Percentiles rank a stretch among this genome's conserved stretches.
These are phyloP conservation scores for Cinchona pubescens DNA, from an alignment of 257 asterid genomes.

Conservation along the genomic window DNA sequence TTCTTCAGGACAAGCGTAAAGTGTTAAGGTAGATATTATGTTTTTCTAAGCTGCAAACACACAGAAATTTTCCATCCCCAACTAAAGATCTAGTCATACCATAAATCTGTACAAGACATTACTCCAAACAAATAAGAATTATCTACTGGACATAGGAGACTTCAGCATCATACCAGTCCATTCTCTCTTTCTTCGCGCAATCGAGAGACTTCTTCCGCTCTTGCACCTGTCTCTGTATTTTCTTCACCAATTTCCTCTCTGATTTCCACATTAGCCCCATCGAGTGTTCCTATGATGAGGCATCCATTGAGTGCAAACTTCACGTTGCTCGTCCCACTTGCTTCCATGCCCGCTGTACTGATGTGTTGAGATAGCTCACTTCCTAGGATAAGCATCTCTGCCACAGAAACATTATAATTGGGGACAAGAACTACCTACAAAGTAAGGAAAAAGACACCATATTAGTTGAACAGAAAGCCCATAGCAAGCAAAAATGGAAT, in stretches of 20 bases:
- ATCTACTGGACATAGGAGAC: background rate
- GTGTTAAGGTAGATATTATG: background rate
- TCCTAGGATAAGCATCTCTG: conserved; percentile 97
- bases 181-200: conserved; percentile 88
- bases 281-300: conserved; percentile 93
- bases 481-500: background rate
- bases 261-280: conserved; percentile 98
- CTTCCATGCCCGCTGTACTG: conserved; percentile 99
- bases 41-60: background rate
- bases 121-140: background rate
- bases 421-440: conserved; percentile 92
- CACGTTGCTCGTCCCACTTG: conserved; percentile 99
- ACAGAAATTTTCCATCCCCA: background rate
- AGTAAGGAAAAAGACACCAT: background rate
- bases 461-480: conserved; percentile 3
- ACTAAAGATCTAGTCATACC: background rate
- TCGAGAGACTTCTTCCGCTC: conserved; percentile 81
- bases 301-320: conserved; percentile 97
- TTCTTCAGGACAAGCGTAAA: background rate
- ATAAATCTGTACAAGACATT: background rate
- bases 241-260: conserved; percentile 89
- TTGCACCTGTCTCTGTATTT: conserved; percentile 97
- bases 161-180: conserved; percentile 58
- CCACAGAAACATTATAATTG: conserved; percentile 96
- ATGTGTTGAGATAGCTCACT: conserved; percentile 98